Evolutionary conservation across 768 basidiomycete species (phyloP), one percentile per base, ranked within the genome.

Genomic region (Trametes sanguinea): DNA sequence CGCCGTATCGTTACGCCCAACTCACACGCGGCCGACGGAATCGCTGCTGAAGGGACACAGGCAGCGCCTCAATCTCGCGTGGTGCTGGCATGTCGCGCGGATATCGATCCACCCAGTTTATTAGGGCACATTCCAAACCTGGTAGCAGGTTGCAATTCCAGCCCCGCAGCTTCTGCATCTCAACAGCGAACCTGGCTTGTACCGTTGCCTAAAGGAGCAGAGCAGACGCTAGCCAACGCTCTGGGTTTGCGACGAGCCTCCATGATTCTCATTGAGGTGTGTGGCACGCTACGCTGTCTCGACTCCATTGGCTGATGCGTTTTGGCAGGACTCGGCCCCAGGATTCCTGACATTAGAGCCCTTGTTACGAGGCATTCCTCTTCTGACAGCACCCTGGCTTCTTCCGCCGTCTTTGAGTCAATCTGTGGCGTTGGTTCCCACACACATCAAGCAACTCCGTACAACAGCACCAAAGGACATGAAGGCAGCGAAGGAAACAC

Each of bases 391-490:
- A 0, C 77, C 86, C 6, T 95, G 93, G 93, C 76, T 84, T 13
- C 71, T 83, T 45, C 73, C 78, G 1, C 3, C 67, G 74, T 35
- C 32, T 60, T 57, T 42, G 68, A 62, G 14, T 59, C 61, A 17
- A n/a, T 55, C 52, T 57, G 47, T 32, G n/a, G 22, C 73, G 16
- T 76, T 87, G 29, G 74, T 89, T 44, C 85, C 88, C 2, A 92
- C 92, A 0, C 88, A 92, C 69, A 80, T 94, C 65, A 95, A 94
- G 69, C 91, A 93, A 65, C 71, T 94, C 22, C 81, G 82, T 16
- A 95, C 94, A 2, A 85, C 86, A 32, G 84, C 86, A 3, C 93
- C 93, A 1, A 86, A 83, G 67, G 89, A 94, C 68, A 89, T 92
- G 83, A 89, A 82, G 69, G 80, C 76, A 35, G 85, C 86, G 35